Conservation (phyloP, 2,329 filamentous ascomycete species). For the Aspergillus ruber region DNA sequence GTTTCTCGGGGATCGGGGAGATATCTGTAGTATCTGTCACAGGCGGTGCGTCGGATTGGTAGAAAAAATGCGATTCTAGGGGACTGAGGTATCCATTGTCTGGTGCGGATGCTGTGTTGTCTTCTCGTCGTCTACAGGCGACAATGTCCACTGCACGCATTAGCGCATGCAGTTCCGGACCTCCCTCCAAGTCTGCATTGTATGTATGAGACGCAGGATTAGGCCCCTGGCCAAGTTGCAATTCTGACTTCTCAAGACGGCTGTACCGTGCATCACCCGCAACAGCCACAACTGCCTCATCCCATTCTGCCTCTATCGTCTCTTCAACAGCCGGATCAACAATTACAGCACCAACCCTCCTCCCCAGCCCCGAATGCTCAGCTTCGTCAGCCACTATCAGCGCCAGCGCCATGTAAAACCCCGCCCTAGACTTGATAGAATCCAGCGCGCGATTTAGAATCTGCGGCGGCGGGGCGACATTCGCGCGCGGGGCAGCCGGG, state of each 20-base stretch:
- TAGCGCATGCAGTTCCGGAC: slow-evolving; percentile 41
- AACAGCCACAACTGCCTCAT: slow-evolving; percentile 37
- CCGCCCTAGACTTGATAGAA: slow-evolving; percentile 31
- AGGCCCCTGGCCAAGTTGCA: slow-evolving; percentile 12
- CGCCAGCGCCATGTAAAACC: slow-evolving; percentile 36
- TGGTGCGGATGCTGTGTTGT: slow-evolving; percentile 11
- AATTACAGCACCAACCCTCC: slow-evolving; percentile 38
- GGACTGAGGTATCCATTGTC: slow-evolving; percentile 14
- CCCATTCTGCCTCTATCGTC: slow-evolving; percentile 20
- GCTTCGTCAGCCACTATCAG: slow-evolving; percentile 34
- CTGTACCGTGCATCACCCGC: slow-evolving; percentile 40
- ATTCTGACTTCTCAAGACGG: slow-evolving; percentile 20
- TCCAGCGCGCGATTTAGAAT: slow-evolving; percentile 28
- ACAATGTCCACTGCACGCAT: slow-evolving; percentile 41
- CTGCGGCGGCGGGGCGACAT: slow-evolving; percentile 36
- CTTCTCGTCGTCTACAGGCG: slow-evolving; percentile 33
- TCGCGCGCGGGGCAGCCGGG: slow-evolving; percentile 37
- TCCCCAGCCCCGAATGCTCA: slow-evolving; percentile 29
- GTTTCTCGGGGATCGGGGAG: slow-evolving; percentile 11
- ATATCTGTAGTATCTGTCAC: slow-evolving; percentile 39
- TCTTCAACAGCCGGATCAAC: slow-evolving; percentile 36
- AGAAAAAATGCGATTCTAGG: slow-evolving; percentile 39
- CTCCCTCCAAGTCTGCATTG: slow-evolving; percentile 33
- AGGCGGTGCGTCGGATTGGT: slow-evolving; percentile 20
- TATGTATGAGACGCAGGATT: slow-evolving; percentile 20